phyloP scores from a whole-genome alignment of 1,139 yeast genomes.

The Geotrichum carabidarum region DNA sequence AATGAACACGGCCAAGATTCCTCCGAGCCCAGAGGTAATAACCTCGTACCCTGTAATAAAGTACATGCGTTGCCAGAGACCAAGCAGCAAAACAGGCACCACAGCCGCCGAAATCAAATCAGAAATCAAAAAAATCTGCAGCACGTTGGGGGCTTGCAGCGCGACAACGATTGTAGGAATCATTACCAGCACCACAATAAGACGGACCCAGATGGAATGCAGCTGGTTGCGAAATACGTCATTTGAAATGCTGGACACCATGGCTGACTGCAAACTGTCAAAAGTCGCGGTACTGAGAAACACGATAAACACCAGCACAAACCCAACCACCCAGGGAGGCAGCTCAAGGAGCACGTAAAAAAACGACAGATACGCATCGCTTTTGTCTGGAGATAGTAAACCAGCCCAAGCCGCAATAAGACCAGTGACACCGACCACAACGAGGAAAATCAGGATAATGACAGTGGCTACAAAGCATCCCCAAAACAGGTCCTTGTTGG shows the following conservation, averaged over 20 bases:
- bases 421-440: constrained; percentile 78
- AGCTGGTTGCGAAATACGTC: constrained; percentile 82
- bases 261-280: constrained; percentile 84
- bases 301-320: constrained; percentile 69
- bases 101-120: constrained; percentile 84
- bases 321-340: constrained; percentile 87
- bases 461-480: constrained; percentile 73
- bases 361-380: constrained; percentile 60
- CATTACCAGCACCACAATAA: constrained; percentile 68
- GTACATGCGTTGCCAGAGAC: constrained; percentile 59
- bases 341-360: constrained; percentile 62
- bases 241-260: constrained; percentile 83
- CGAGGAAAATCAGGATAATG: constrained; percentile 56
- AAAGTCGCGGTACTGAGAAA: constrained; percentile 80
- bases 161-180: constrained; percentile 84
- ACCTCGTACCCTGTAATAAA: constrained; percentile 77
- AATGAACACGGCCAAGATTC: constrained; percentile 69
- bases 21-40: constrained; percentile 78
- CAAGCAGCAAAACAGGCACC: constrained; percentile 79
- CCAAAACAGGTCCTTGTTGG: constrained; percentile 67
- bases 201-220: constrained; percentile 60
- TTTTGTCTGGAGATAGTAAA: constrained; percentile 50
- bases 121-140: constrained; percentile 84
- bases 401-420: constrained; percentile 90
- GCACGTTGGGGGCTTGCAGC: constrained; percentile 69